These are phyloP conservation scores for Leccinum imitatum DNA, from an alignment of 768 basidiomycete genomes.

Conservation along the genomic window DNA sequence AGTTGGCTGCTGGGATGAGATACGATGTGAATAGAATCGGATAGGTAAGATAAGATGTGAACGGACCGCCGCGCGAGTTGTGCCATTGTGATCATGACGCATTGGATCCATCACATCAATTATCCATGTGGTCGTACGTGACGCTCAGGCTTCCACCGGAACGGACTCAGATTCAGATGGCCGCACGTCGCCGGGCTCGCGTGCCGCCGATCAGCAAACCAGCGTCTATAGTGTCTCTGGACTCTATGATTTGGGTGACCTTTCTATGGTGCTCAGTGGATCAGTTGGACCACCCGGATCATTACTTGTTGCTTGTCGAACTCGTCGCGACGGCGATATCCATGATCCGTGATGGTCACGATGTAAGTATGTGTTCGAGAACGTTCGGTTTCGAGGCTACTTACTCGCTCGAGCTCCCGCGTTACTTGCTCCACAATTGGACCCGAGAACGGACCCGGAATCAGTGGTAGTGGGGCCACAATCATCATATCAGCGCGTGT, in stretches of 20 bases:
- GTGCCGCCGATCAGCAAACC: neutral
- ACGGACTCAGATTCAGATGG: neutral
- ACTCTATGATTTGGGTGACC: too few species aligned
- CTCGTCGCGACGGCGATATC: neutral
- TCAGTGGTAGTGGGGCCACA: neutral
- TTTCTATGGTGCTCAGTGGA: neutral
- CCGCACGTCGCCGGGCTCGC: neutral
- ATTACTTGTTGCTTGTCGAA: neutral
- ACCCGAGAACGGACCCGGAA: neutral
- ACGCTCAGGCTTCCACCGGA: neutral
- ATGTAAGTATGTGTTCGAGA: neutral
- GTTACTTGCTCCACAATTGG: neutral
- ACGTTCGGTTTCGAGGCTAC: neutral
- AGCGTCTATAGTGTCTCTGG: too few species aligned
- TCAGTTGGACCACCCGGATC: neutral
- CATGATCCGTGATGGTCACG: neutral
- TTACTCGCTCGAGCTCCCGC: neutral
- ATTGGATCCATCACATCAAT: neutral
- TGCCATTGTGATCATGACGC: neutral
- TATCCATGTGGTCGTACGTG: neutral
- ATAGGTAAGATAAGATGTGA: neutral
- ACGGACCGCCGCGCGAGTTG: neutral
- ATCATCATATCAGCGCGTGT: neutral
- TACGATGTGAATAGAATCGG: neutral
- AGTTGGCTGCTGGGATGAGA: neutral